phyloP scores from a whole-genome alignment of 1,284 basidiomycete species.

The Anthracocystis walkeri region DNA sequence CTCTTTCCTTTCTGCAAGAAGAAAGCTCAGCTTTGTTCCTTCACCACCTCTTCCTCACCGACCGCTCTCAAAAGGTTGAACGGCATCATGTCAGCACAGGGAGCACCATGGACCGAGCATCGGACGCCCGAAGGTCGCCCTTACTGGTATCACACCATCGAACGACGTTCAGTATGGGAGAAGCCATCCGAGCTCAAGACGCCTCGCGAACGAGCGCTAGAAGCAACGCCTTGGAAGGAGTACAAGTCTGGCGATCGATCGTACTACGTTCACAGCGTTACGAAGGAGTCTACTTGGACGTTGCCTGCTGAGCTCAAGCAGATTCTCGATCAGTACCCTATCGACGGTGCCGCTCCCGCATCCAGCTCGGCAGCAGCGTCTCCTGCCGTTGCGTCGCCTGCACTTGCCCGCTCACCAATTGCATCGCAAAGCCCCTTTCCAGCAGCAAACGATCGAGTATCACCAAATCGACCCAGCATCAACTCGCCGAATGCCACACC shows the following conservation, averaged over 20 bases:
- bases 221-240: conserved; percentile 66
- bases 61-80: background rate
- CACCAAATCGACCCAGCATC: conserved; percentile 3
- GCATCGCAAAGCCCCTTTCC: conserved; percentile 21
- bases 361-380: conserved; percentile 12
- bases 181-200: conserved; percentile 68
- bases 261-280: conserved; percentile 68
- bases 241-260: conserved; percentile 66
- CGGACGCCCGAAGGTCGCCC: conserved; percentile 59
- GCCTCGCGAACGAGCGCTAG: conserved; percentile 63
- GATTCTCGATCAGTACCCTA: conserved; percentile 56
- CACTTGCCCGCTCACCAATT: conserved; percentile 9
- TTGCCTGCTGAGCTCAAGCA: conserved; percentile 63
- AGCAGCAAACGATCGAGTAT: conserved; percentile 6
- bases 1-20: background rate
- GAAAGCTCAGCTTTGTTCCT: background rate
- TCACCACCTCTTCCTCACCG: background rate
- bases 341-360: conserved; percentile 13
- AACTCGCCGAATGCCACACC: conserved; percentile 11
- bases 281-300: conserved; percentile 66
- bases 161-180: conserved; percentile 67
- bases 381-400: conserved; percentile 14
- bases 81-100: conserved; percentile 25
- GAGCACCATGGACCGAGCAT: conserved; percentile 58
- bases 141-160: conserved; percentile 66